Evolutionary conservation across 2,329 filamentous ascomycete genomes (phyloP), one percentile per base, ranked within the genome.

Genomic region (Mariannaea elegans): DNA sequence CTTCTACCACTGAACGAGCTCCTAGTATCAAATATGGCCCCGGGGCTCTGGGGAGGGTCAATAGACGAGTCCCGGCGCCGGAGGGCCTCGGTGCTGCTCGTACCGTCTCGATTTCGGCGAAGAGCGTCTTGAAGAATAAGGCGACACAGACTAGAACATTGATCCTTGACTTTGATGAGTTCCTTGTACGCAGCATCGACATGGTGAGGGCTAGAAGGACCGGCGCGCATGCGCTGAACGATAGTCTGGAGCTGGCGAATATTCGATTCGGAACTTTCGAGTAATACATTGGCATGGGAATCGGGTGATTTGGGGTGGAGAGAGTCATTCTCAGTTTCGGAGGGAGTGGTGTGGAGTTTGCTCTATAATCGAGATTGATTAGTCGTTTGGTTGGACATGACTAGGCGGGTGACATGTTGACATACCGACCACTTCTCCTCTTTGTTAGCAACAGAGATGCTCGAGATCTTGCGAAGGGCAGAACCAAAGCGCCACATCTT

Each of bases 111-210:
- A 13, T 61, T 63, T 10, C 72, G 67, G 59, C 71, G 73, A 63
- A 79, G 72, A 54, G 79, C 78, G 16, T 80, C 80, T 4, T 75
- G 72, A 7, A 81, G 67, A 10, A 82, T 73, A 18, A 71, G 70
- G 47, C 72, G 71, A 50, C 80, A 82, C n/a, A 81, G 66, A 2
- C 70, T 69, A n/a, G 74, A 58, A 56, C 78, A 79, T 51, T 73
- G 74, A 2, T 80, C 77, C 53, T 72, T 77, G 46, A 79, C 64
- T 61, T 77, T 82, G 51, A 66, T 64, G 45, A 82, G 83, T 7
- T 80, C 75, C 21, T 79, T 77, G 64, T 78, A 83, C 5, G 77
- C 77, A 3, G 74, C 71, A 56, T 83, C 82, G 14, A 82, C 76
- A 6, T 78, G 72, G 55, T 67, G 75, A 2, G 76, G 70, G 1